Evolutionary conservation across 1,284 basidiomycete species (phyloP).

Genomic region (Laetiporus sulphureus): DNA sequence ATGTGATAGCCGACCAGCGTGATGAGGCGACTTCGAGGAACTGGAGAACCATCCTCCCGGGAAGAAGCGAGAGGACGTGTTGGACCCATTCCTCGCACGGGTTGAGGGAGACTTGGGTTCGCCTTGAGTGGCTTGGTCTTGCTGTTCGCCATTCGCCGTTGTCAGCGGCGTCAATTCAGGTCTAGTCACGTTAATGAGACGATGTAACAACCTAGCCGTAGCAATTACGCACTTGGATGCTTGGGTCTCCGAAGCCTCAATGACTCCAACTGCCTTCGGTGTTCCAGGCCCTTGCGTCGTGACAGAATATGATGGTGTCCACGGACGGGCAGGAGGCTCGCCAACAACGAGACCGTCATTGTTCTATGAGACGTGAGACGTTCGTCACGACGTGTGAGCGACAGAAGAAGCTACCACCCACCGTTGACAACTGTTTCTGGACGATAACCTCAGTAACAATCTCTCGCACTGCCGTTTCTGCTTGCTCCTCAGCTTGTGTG

Average conservation of each 20-base stretch:
- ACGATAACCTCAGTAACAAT: not conserved
- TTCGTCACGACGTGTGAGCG: not conserved
- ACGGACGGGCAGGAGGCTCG: conserved; percentile 15
- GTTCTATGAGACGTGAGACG: not conserved
- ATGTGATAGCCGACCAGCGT: conserved; percentile 39
- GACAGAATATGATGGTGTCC: conserved; percentile 24
- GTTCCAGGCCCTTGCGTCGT: conserved; percentile 28
- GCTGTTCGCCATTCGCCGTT: conserved; percentile 9
- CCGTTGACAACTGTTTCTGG: not conserved
- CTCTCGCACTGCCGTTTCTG: not conserved
- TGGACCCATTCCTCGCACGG: conserved; percentile 42
- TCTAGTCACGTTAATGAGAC: conserved; percentile 17
- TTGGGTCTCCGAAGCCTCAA: conserved; percentile 12
- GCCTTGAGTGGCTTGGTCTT: conserved; percentile 15
- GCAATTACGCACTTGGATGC: too few relatives aligned
- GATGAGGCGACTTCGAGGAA: conserved; percentile 22
- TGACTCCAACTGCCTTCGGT: conserved; percentile 4
- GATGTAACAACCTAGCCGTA: conserved; percentile 7
- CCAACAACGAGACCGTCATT: not conserved
- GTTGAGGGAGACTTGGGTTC: conserved; percentile 15
- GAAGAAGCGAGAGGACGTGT: conserved; percentile 48
- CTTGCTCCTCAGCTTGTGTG: not conserved
- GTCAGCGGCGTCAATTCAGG: conserved; percentile 8
- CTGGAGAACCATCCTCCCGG: conserved; percentile 51
- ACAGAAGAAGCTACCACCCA: not conserved